Evolutionary conservation across 352 stramenopile species (phyloP), one percentile per base, ranked within the genome.

Genomic region (Phytophthora cryptogea): DNA sequence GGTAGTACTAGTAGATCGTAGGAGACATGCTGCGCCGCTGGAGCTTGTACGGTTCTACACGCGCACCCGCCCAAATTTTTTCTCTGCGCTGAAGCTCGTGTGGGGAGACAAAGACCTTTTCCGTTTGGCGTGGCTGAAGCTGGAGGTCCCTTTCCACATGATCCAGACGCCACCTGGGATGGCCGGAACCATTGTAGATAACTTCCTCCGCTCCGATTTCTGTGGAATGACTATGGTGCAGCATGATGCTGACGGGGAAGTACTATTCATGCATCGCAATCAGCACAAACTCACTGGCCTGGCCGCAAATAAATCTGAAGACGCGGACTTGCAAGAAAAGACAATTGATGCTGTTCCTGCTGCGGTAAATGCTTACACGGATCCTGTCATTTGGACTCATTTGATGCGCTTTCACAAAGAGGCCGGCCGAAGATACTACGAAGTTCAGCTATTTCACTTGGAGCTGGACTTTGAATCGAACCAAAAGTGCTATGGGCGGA

Each of bases 331-430:
- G 35, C 49, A 49, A 5, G 37, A 48, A 49, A 59, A 63, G 43
- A 23, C 45, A 41, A 23, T 57, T 5, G 35, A 60, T 9, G 36
- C 20, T 41, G n/a, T 39, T 1, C 8, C 39, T 47, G 30, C n/a
- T 50, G 20, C n/a, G 16, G 42, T 40, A 6, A 42, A 57, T 26
- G 53, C 20, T 17, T 54, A 59, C 33, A 46, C 62, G 10, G 75
- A 84, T 37, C 76, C 74, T 23, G 54, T 47, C 5, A 80, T 89
- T 62, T 86, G 81, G 72, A 88, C 82, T 0, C 79, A 89, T 53
- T 40, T 91, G n/a, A 55, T 80, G 54, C 66, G 74, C 23, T 80
- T 90, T 45, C 74, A 76, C 48, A 62, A 45, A 8, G 16, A 45
- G 48, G 68, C 23, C 58, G 58, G 30, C 53, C 59, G 2, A 48